A percentile compares a stretch with the other conserved stretches of the same genome.
Evolutionary conservation across 2,329 filamentous ascomycete species (phyloP).

Genomic region (Aspergillus sergii): DNA sequence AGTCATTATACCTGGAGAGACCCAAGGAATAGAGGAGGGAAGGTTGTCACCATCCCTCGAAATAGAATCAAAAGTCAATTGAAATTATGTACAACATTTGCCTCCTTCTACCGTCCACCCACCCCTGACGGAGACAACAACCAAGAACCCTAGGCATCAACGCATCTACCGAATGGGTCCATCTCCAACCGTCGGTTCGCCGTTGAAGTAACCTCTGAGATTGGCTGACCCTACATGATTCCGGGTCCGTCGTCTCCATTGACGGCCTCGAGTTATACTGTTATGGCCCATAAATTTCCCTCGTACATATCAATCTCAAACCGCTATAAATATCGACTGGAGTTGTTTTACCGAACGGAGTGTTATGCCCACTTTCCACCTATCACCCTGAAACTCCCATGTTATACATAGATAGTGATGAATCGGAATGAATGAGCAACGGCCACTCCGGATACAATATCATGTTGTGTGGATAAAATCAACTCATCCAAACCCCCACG

Average conservation of each 20-base stretch:
- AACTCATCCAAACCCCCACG: neutral
- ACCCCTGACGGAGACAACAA: neutral
- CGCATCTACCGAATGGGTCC: neutral
- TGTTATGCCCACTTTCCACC: neutral
- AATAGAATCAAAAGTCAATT: neutral
- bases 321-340: constrained; percentile 1
- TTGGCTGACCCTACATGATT: neutral
- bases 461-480: neutral
- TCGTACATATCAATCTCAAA: constrained; percentile 1
- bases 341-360: neutral
- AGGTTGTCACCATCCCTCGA: neutral
- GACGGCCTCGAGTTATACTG: neutral
- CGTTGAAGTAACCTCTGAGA: neutral
- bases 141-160: neutral
- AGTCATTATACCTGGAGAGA: neutral
- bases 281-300: neutral
- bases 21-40: neutral
- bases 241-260: neutral
- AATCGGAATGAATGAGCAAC: neutral
- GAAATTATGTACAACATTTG: neutral
- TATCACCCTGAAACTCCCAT: neutral
- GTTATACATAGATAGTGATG: neutral
- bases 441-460: neutral
- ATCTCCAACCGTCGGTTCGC: neutral
- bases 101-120: neutral